A percentile compares a stretch with the other conserved stretches of the same genome.
Conservation (phyloP, 441 rosid genomes). For the Syzygium malaccense region DNA sequence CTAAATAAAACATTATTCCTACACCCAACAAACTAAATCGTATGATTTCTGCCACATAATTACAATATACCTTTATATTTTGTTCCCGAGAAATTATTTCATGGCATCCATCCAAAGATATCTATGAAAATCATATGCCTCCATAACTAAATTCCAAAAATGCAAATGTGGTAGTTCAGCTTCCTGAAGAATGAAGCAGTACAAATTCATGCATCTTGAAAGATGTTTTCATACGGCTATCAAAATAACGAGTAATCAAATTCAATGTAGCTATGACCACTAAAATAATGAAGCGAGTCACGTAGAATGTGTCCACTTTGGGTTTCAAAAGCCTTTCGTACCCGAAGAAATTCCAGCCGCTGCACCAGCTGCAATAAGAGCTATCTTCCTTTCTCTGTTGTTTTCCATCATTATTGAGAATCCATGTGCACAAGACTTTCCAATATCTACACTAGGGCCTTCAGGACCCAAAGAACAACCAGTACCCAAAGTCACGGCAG, state of each 20-base stretch:
- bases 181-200: neutral
- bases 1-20: neutral
- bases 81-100: neutral
- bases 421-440: conserved; percentile 91
- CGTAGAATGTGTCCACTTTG: neutral
- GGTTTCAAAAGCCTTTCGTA: conserved; percentile 7
- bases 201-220: neutral
- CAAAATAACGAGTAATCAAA: neutral
- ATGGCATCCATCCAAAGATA: neutral
- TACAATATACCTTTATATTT: neutral
- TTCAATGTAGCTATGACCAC: neutral
- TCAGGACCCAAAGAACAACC: conserved; percentile 97
- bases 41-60: neutral
- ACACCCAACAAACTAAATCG: neutral
- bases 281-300: neutral
- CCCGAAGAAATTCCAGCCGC: conserved; percentile 98
- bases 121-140: neutral
- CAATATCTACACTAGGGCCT: conserved; percentile 97
- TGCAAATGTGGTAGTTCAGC: neutral
- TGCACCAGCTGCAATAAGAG: conserved; percentile 97
- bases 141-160: neutral
- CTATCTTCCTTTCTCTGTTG: conserved; percentile 88
- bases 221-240: neutral
- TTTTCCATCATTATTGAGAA: conserved; percentile 90
- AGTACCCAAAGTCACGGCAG: conserved; percentile 90